Conservation (phyloP, 371 early-diverging fungal species). For the Actinomortierella wolfii region DNA sequence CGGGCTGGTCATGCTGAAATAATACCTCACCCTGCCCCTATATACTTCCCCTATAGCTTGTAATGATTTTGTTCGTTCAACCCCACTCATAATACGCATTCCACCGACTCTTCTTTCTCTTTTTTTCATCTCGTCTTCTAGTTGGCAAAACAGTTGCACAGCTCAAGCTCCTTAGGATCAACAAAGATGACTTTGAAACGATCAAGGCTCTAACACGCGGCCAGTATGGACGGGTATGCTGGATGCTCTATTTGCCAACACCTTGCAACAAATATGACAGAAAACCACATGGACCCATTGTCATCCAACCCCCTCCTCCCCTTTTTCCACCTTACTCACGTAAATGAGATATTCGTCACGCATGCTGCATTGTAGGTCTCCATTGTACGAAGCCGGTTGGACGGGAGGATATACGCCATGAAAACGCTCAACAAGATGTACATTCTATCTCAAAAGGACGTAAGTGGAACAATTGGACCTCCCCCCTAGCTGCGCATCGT, state of each 20-base stretch:
- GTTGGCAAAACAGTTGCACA: slow-evolving; percentile 63
- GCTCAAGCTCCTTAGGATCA: slow-evolving; percentile 67
- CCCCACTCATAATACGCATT: background rate
- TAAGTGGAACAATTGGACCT: slow-evolving; percentile 23
- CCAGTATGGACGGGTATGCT: slow-evolving; percentile 84
- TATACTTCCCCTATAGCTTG: too few species aligned
- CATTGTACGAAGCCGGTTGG: slow-evolving; percentile 72
- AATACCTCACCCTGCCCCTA: background rate
- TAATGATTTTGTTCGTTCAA: too few species aligned
- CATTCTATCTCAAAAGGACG: slow-evolving; percentile 82
- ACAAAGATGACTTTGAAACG: slow-evolving; percentile 86
- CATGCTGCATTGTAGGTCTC: slow-evolving; percentile 55
- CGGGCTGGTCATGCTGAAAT: background rate
- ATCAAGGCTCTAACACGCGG: slow-evolving; percentile 89
- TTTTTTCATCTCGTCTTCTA: slow-evolving; percentile 18
- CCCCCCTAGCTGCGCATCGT: too few species aligned
- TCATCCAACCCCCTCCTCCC: background rate
- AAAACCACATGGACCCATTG: slow-evolving; percentile 4
- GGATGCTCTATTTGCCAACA: background rate
- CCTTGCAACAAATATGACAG: background rate
- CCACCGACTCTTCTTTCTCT: background rate
- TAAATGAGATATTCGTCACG: background rate
- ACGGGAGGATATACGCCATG: slow-evolving; percentile 90
- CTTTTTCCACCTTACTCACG: background rate
- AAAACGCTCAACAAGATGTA: slow-evolving; percentile 91